Conservation (phyloP, 75 land plant genomes). For the Gnetum montanum region DNA sequence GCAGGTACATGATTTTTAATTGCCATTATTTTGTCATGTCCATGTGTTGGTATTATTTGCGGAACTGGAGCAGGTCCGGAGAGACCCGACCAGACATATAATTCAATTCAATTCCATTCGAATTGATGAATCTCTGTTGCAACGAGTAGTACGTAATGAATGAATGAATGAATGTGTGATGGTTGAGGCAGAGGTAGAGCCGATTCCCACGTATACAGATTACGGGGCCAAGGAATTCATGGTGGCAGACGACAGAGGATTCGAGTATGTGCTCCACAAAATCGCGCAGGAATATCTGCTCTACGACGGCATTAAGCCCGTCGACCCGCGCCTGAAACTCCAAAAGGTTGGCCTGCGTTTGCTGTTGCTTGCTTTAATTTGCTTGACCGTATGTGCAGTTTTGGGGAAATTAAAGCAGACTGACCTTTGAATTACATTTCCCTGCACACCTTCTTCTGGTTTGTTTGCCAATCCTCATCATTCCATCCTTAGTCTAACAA, state of each 20-base stretch:
- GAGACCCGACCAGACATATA: too few relatives aligned
- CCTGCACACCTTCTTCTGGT: too few relatives aligned
- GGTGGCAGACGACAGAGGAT: slow-evolving; percentile 71
- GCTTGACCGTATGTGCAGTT: neutral
- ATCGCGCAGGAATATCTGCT: slow-evolving; percentile 46
- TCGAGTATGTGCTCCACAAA: slow-evolving; percentile 37
- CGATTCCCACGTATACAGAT: slow-evolving; percentile 52
- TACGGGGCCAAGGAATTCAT: slow-evolving; percentile 51
- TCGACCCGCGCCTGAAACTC: slow-evolving; percentile 48
- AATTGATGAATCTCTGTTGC: too few relatives aligned
- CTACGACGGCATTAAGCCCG: slow-evolving; percentile 25
- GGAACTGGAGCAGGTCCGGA: too few relatives aligned
- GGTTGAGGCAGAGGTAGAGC: slow-evolving; percentile 73
- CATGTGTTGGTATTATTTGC: too few relatives aligned
- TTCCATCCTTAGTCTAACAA: neutral
- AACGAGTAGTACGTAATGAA: too few relatives aligned
- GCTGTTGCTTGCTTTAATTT: neutral
- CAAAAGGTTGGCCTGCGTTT: too few relatives aligned
- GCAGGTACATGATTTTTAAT: too few relatives aligned
- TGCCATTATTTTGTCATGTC: too few relatives aligned
- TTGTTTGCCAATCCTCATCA: too few relatives aligned
- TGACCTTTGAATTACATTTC: neutral
- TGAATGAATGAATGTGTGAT: too few relatives aligned
- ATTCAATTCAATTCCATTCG: too few relatives aligned
- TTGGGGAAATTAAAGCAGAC: neutral